These are phyloP conservation scores for Aspergillus egyptiacus DNA, from an alignment of 495 filamentous ascomycete species.

Conservation along the genomic window DNA sequence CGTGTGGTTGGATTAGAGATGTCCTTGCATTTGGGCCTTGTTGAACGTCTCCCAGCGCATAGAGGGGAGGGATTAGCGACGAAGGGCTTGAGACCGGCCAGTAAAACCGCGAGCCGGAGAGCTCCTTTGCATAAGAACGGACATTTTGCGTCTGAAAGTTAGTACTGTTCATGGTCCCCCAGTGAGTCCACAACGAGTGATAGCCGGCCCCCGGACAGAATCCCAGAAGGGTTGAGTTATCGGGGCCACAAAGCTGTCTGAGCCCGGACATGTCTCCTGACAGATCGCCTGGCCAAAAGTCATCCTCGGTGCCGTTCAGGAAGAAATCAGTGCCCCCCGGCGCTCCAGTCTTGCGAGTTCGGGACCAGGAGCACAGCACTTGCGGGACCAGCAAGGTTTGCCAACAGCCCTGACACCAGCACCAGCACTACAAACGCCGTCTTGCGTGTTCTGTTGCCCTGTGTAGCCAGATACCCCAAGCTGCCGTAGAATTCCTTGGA, in stretches of 20 bases:
- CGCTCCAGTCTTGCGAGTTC: constrained; percentile 12
- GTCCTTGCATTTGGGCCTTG: constrained; percentile 1
- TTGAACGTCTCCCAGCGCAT: constrained; percentile 5
- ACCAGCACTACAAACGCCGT: constrained; percentile 1
- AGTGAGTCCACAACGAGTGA: constrained; percentile 12
- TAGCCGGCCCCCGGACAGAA: constrained; percentile 18
- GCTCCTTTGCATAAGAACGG: constrained; percentile 11
- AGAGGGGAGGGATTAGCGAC: constrained; percentile 9
- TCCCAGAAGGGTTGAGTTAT: constrained; percentile 6
- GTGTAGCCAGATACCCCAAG: constrained; percentile 2
- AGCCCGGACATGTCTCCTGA: background rate
- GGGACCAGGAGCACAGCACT: constrained; percentile 18
- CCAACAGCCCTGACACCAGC: constrained; percentile 7
- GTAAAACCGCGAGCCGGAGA: constrained; percentile 13
- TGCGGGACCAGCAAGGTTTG: constrained; percentile 14
- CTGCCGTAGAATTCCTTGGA: constrained; percentile 12
- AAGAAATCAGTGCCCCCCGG: constrained; percentile 16
- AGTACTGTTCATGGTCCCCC: constrained; percentile 7
- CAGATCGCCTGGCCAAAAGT: constrained; percentile 15
- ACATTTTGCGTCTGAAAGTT: constrained; percentile 4
- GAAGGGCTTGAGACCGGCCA: constrained; percentile 12
- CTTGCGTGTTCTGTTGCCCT: constrained; percentile 3
- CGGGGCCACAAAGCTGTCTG: background rate
- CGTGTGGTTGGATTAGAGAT: constrained; percentile 11
- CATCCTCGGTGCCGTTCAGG: constrained; percentile 11